A percentile compares a stretch with the other conserved stretches of the same genome.
phyloP scores from a whole-genome alignment of 2,329 filamentous ascomycete species.

The Pseudogymnoascus sp. region DNA sequence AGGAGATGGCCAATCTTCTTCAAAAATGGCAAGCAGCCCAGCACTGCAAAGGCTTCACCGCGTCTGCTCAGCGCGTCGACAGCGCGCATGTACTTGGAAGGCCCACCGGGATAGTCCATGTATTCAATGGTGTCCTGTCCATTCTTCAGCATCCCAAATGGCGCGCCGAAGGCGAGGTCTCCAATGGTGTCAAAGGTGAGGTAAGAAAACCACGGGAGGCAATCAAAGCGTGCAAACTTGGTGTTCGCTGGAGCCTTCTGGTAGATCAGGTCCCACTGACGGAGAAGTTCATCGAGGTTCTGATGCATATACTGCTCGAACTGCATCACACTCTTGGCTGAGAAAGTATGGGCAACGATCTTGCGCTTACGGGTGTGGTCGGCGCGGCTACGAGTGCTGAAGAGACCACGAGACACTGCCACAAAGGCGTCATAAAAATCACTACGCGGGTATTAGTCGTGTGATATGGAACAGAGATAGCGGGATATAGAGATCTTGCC shows the following conservation, averaged over 20 bases:
- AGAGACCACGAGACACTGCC: conserved; percentile 71
- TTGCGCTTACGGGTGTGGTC: conserved; percentile 84
- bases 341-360: conserved; percentile 77
- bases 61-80: conserved; percentile 83
- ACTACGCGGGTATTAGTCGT: conserved; percentile 31
- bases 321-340: conserved; percentile 65
- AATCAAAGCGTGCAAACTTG: conserved; percentile 61
- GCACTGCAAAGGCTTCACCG: conserved; percentile 71
- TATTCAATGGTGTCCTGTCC: conserved; percentile 37
- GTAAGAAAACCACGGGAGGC: conserved; percentile 52
- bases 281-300: conserved; percentile 64
- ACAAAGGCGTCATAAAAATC: conserved; percentile 88
- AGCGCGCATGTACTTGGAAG: conserved; percentile 61
- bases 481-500: conserved; percentile 33
- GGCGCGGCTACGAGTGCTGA: conserved; percentile 75
- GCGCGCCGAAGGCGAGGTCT: conserved; percentile 37
- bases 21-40: conserved; percentile 63
- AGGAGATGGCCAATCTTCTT: conserved; percentile 72
- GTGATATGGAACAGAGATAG: background rate
- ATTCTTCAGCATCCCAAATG: conserved; percentile 28
- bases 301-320: conserved; percentile 81
- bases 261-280: conserved; percentile 60
- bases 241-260: conserved; percentile 34
- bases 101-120: conserved; percentile 54
- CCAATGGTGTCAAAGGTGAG: conserved; percentile 33